A percentile compares a stretch with the other conserved stretches of the same genome.
phyloP scores from a whole-genome alignment of 768 basidiomycete species.

The Boletus pseudo-olivaceus region DNA sequence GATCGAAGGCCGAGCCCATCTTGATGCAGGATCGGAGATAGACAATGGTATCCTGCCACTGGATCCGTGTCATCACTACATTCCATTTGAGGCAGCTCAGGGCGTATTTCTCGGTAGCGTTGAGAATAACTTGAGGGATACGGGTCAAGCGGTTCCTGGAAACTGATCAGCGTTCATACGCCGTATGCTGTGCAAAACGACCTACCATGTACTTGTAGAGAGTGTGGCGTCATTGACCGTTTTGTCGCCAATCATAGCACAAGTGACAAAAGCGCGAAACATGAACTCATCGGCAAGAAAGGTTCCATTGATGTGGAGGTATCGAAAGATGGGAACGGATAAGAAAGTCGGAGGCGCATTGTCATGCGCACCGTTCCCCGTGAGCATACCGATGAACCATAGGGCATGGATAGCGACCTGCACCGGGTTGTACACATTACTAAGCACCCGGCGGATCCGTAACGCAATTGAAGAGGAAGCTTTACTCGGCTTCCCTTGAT shows the following conservation, averaged over 20 bases:
- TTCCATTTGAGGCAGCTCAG: constrained; percentile 24
- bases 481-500: constrained; percentile 8
- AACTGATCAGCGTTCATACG: constrained; percentile 4
- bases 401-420: constrained; percentile 29
- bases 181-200: background rate
- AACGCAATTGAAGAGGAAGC: constrained; percentile 8
- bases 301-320: constrained; percentile 28
- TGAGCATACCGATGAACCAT: constrained; percentile 33
- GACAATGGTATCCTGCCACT: constrained; percentile 23
- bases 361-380: constrained; percentile 9
- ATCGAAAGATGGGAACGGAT: constrained; percentile 28
- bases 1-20: constrained; percentile 23
- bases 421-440: constrained; percentile 24
- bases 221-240: constrained; percentile 32
- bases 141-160: constrained; percentile 21
- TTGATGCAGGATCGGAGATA: constrained; percentile 26
- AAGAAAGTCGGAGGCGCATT: constrained; percentile 23
- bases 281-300: constrained; percentile 32
- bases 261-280: constrained; percentile 33
- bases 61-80: constrained; percentile 12
- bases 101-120: constrained; percentile 21
- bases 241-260: constrained; percentile 36
- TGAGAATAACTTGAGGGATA: constrained; percentile 23
- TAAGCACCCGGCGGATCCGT: constrained; percentile 22
- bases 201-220: constrained; percentile 32